Conservation (phyloP, 148 eudicot species). For the Vaccinium darrowii region DNA sequence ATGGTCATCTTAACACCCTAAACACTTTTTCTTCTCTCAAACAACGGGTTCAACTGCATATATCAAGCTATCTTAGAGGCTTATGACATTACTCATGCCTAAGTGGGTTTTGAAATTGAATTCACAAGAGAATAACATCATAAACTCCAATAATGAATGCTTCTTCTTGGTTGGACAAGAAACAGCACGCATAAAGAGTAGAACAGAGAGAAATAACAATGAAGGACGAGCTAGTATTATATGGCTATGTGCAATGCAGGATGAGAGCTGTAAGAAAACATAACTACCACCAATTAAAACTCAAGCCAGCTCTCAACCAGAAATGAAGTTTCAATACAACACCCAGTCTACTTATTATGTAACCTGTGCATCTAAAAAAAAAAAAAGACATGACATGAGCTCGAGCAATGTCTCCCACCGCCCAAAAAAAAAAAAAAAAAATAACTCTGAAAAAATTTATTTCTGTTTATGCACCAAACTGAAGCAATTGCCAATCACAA, state of each 20-base stretch:
- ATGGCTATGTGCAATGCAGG: background rate
- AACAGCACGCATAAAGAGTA: background rate
- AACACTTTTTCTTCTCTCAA: too few species aligned
- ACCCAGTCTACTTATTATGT: background rate
- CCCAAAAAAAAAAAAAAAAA: background rate
- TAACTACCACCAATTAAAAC: background rate
- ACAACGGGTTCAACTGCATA: too few species aligned
- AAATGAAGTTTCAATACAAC: background rate
- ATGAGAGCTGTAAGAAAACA: background rate
- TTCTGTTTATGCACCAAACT: background rate
- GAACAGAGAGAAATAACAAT: background rate
- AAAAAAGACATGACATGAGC: background rate
- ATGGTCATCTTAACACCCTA: too few species aligned
- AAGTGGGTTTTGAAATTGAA: too few species aligned
- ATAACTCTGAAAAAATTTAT: background rate
- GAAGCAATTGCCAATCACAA: background rate
- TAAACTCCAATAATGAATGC: background rate
- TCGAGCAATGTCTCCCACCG: background rate
- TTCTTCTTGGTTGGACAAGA: background rate
- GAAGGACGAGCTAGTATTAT: background rate
- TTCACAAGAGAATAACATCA: background rate
- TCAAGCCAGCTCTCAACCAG: background rate
- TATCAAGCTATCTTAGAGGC: too few species aligned
- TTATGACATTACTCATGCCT: too few species aligned
- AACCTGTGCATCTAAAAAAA: background rate